Percentiles rank a stretch among this genome's conserved stretches.
Evolutionary conservation across 352 stramenopile genomes (phyloP).

Genomic region (Phytophthora crassamura): DNA sequence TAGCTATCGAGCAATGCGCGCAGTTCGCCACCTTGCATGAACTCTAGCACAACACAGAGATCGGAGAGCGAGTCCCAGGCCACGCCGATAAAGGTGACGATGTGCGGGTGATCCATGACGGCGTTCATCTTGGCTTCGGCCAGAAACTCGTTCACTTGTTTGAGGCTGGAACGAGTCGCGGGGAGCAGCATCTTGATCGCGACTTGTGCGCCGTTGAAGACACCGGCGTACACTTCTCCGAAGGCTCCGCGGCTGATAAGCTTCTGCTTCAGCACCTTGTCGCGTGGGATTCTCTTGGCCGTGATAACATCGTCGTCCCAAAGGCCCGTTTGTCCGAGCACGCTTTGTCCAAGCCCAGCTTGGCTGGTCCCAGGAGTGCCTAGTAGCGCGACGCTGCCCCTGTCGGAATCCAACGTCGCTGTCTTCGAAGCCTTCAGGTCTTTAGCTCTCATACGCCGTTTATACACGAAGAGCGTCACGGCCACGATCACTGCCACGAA

Average conservation of each 20-base stretch:
- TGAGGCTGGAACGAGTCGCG: constrained; percentile 16
- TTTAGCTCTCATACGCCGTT: constrained; percentile 19
- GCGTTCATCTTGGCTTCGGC: constrained; percentile 59
- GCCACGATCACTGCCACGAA: constrained; percentile 27
- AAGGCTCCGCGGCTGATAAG: constrained; percentile 50
- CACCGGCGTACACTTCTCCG: constrained; percentile 45
- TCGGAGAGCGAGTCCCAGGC: constrained; percentile 52
- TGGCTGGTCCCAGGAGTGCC: constrained; percentile 19
- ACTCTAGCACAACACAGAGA: constrained; percentile 50
- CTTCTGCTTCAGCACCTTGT: constrained; percentile 41
- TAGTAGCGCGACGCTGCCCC: constrained; percentile 23
- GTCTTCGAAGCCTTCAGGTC: constrained; percentile 20
- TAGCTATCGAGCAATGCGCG: constrained; percentile 35
- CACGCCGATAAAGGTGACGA: constrained; percentile 62
- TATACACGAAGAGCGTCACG: constrained; percentile 28
- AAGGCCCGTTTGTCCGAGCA: constrained; percentile 25
- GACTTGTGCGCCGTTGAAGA: constrained; percentile 48
- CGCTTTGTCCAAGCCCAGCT: not conserved
- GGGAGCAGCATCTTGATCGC: constrained; percentile 53
- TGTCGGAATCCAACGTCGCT: constrained; percentile 14
- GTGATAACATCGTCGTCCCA: constrained; percentile 45
- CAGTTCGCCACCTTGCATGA: constrained; percentile 45
- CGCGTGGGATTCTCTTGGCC: constrained; percentile 40
- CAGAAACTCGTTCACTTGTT: constrained; percentile 52
- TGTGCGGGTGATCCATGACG: constrained; percentile 51